Conservation (phyloP, 768 basidiomycete genomes). For the Auricularia sp. region DNA sequence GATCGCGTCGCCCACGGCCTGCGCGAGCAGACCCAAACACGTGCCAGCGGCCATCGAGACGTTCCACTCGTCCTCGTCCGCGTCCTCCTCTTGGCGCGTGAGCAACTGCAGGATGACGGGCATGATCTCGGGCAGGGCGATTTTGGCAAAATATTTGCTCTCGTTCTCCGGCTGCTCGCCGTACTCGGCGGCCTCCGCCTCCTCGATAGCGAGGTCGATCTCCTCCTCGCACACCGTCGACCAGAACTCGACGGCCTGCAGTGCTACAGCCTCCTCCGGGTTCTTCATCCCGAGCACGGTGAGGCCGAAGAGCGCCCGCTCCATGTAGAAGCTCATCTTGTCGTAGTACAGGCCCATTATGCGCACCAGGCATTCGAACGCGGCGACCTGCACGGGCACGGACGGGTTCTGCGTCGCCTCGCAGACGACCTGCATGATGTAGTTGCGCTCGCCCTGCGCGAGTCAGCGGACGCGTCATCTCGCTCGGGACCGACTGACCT, state of each 20-base stretch:
- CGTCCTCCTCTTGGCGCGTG: conserved; percentile 90
- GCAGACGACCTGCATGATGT: conserved; percentile 99
- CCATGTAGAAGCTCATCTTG: conserved; percentile 99
- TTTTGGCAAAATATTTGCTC: conserved; percentile 86
- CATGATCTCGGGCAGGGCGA: conserved; percentile 87
- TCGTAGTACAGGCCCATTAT: conserved; percentile 99
- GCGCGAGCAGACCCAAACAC: conserved; percentile 79
- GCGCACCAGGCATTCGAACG: conserved; percentile 89
- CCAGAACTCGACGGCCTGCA: conserved; percentile 99
- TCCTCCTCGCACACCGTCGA: conserved; percentile 98
- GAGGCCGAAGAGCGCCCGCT: conserved; percentile 91
- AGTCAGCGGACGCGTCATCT: background rate
- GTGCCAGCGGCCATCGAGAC: conserved; percentile 95
- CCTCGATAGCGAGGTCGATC: conserved; percentile 82
- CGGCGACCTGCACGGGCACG: conserved; percentile 82
- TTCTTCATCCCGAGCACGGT: conserved; percentile 98
- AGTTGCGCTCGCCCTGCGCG: conserved; percentile 89
- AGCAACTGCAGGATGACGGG: conserved; percentile 85
- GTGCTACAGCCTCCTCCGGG: conserved; percentile 76
- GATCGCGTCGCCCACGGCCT: conserved; percentile 81
- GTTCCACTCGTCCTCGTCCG: conserved; percentile 98
- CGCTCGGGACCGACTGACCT: conserved; percentile 38
- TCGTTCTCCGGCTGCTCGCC: conserved; percentile 79
- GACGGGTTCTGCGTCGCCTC: conserved; percentile 86
- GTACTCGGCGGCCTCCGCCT: conserved; percentile 86